Conservation (phyloP, 495 filamentous ascomycete species). For the Podospora conica region DNA sequence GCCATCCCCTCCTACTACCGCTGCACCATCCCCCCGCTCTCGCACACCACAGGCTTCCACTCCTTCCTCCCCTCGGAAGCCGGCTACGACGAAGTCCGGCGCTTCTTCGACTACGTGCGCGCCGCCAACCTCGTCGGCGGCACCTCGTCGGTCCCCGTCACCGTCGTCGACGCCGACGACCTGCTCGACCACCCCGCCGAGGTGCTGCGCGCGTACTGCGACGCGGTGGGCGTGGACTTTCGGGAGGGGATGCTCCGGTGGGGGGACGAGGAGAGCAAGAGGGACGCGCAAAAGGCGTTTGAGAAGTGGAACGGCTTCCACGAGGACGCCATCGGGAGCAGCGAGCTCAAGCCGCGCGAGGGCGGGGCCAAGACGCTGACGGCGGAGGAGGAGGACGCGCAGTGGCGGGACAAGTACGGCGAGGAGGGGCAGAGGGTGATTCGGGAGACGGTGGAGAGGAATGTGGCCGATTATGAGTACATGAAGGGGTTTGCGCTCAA, state of each 20-base stretch:
- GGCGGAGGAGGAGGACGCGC: conserved; percentile 60
- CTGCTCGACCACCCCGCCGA: conserved; percentile 73
- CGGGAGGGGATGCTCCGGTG: conserved; percentile 69
- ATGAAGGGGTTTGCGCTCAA: conserved; percentile 78
- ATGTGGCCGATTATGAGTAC: conserved; percentile 83
- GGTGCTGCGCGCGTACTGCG: conserved; percentile 71
- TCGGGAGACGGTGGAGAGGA: conserved; percentile 66
- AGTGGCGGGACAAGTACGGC: conserved; percentile 81
- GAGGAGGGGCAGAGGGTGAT: conserved; percentile 70
- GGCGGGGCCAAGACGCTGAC: conserved; percentile 41
- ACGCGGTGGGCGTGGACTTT: conserved; percentile 68
- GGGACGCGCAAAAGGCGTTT: conserved; percentile 60
- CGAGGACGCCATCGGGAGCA: conserved; percentile 82
- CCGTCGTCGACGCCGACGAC: conserved; percentile 92
- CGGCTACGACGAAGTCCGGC: conserved; percentile 80
- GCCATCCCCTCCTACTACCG: conserved; percentile 91
- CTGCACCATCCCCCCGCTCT: conserved; percentile 87
- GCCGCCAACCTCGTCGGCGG: conserved; percentile 57
- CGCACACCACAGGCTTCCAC: conserved; percentile 74
- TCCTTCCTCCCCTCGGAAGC: conserved; percentile 80
- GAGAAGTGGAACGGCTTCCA: conserved; percentile 98
- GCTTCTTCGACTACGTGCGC: conserved; percentile 75
- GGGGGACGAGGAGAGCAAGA: conserved; percentile 65
- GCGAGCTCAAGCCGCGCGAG: conserved; percentile 58
- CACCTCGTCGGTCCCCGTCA: conserved; percentile 59